These are phyloP conservation scores for Tylopilus sp. DNA, from an alignment of 768 basidiomycete genomes.

Conservation along the genomic window DNA sequence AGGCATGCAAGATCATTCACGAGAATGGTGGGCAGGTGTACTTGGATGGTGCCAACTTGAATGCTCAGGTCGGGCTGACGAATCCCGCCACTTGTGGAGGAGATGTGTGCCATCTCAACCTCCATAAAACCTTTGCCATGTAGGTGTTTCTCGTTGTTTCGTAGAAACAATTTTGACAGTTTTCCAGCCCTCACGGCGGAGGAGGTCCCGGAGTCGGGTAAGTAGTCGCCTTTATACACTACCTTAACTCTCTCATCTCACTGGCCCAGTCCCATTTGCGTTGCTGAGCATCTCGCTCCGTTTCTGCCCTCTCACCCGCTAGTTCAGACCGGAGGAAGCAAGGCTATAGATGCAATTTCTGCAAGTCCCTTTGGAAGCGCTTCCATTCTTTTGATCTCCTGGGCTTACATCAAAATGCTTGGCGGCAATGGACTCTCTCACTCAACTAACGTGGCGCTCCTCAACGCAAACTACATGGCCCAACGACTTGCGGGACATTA, in stretches of 20 bases:
- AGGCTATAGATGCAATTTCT: conserved; percentile 83
- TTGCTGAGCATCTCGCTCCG: conserved; percentile 87
- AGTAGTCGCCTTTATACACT: conserved; percentile 13
- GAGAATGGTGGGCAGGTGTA: conserved; percentile 97
- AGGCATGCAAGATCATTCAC: conserved; percentile 92
- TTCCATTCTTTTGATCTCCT: conserved; percentile 92
- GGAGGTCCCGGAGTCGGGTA: conserved; percentile 96
- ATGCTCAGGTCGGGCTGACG: conserved; percentile 90
- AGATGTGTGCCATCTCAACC: conserved; percentile 96
- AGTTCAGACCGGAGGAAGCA: conserved; percentile 58
- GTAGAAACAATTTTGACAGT: background rate
- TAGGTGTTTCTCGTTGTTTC: conserved; percentile 33
- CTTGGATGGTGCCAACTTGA: conserved; percentile 92
- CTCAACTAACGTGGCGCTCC: conserved; percentile 81
- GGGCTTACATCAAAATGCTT: conserved; percentile 99
- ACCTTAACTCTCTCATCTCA: conserved; percentile 1
- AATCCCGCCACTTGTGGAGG: conserved; percentile 94
- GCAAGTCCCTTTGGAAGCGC: conserved; percentile 94
- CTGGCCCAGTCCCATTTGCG: conserved; percentile 76
- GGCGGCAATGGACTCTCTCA: conserved; percentile 87
- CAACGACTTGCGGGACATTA: conserved; percentile 82
- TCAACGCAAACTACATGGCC: conserved; percentile 98
- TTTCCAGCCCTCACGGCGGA: conserved; percentile 84
- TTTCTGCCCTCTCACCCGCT: conserved; percentile 91
- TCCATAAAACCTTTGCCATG: conserved; percentile 98